Evolutionary conservation across 495 filamentous ascomycete genomes (phyloP).

Genomic region (Aspergillus incahuasiensis): DNA sequence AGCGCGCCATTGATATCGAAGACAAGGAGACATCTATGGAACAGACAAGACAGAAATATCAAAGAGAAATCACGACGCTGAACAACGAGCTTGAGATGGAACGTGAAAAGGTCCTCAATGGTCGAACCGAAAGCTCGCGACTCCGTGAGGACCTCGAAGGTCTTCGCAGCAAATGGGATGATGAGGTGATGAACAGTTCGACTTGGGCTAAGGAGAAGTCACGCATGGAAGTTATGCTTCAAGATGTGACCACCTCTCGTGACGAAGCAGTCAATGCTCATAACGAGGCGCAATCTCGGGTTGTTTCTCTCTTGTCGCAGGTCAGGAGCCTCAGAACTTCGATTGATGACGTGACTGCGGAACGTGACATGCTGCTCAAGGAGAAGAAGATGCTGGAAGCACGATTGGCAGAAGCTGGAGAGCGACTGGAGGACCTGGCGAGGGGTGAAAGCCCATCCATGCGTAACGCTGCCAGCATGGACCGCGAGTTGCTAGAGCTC

Average conservation of each 20-base stretch:
- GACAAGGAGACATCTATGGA: slow-evolving; percentile 96
- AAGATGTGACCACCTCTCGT: slow-evolving; percentile 81
- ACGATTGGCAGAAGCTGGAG: slow-evolving; percentile 81
- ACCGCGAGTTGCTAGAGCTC: slow-evolving; percentile 84
- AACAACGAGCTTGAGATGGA: slow-evolving; percentile 91
- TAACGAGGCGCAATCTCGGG: slow-evolving; percentile 89
- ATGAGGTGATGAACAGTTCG: slow-evolving; percentile 95
- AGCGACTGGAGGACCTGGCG: slow-evolving; percentile 86
- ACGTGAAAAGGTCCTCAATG: slow-evolving; percentile 73
- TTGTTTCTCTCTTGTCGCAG: slow-evolving; percentile 87
- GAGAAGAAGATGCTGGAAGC: slow-evolving; percentile 89
- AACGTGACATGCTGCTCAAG: slow-evolving; percentile 77
- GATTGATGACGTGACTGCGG: slow-evolving; percentile 79
- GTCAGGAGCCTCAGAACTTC: slow-evolving; percentile 78
- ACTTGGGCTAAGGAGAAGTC: slow-evolving; percentile 99
- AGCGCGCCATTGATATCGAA: slow-evolving; percentile 92
- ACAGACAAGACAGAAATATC: slow-evolving; percentile 96
- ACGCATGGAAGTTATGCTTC: slow-evolving; percentile 82
- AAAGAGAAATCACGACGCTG: slow-evolving; percentile 81
- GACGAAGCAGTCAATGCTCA: slow-evolving; percentile 92
- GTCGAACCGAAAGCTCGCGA: slow-evolving; percentile 62
- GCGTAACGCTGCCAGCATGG: slow-evolving; percentile 85
- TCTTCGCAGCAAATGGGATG: slow-evolving; percentile 94
- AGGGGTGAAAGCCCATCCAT: slow-evolving; percentile 84
- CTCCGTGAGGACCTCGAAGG: slow-evolving; percentile 93